Conservation (phyloP, 2,329 filamentous ascomycete genomes). For the Fusarium denticulatum region DNA sequence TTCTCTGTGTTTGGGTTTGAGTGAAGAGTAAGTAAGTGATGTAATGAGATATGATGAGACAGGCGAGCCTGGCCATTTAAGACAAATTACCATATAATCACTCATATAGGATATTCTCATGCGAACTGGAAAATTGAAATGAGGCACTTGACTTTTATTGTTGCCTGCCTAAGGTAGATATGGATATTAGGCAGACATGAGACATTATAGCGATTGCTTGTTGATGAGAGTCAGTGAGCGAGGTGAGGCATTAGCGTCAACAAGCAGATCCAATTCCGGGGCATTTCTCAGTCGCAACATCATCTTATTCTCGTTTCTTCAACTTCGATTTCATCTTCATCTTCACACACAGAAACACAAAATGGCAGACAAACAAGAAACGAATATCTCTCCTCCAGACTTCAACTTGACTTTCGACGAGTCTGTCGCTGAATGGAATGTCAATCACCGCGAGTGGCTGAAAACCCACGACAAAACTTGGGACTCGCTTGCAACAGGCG, state of each 20-base stretch:
- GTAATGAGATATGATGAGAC: background rate
- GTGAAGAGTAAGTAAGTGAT: background rate
- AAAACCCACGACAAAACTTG: conserved; percentile 38
- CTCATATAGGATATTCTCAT: background rate
- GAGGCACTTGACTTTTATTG: background rate
- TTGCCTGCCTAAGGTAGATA: background rate
- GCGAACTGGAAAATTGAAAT: background rate
- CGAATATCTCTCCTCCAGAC: background rate
- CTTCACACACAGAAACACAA: background rate
- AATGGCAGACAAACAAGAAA: conserved; percentile 18
- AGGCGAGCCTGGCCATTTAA: background rate
- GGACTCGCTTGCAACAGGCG: conserved; percentile 47
- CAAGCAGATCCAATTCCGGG: background rate
- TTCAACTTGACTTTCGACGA: conserved; percentile 40
- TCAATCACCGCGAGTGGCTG: conserved; percentile 42
- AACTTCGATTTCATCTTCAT: background rate
- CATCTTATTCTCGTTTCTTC: background rate
- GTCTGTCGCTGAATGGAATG: conserved; percentile 38
- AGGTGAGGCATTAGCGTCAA: conserved; percentile 12
- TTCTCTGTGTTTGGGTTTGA: background rate
- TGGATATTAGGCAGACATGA: conserved; percentile 5
- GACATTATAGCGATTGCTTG: background rate
- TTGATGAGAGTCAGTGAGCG: background rate
- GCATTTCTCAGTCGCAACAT: background rate
- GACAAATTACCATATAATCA: background rate